Evolutionary conservation across 2,329 filamentous ascomycete genomes (phyloP).

Genomic region (Aureobasidium zeae): DNA sequence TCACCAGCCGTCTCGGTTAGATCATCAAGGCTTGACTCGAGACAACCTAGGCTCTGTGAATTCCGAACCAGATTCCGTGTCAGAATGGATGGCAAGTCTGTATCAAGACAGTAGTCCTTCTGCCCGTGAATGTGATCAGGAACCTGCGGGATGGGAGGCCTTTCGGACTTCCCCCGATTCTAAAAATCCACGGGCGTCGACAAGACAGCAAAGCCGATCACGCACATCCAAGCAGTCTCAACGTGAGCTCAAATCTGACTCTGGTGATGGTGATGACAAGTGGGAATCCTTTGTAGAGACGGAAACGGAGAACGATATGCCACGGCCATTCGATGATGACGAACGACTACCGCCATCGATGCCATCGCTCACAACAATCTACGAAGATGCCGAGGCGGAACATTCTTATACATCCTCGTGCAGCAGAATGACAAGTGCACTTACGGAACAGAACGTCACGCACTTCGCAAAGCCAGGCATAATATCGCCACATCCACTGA

Average conservation of each 20-base stretch:
- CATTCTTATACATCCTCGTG: neutral
- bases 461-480: conserved; percentile 8
- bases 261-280: neutral
- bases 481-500: conserved; percentile 11
- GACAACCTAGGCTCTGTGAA: neutral
- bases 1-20: neutral
- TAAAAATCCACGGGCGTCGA: neutral
- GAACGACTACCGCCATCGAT: neutral
- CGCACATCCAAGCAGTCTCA: neutral
- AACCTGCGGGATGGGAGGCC: neutral
- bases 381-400: neutral
- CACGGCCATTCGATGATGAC: neutral
- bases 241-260: neutral
- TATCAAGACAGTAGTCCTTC: neutral
- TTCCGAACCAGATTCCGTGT: neutral
- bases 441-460: neutral
- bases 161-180: neutral
- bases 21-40: too few species aligned
- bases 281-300: neutral
- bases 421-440: neutral
- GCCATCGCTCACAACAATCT: neutral
- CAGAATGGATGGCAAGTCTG: neutral
- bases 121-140: neutral
- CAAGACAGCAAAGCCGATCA: neutral
- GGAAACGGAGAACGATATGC: neutral